Conservation (phyloP, 2,329 filamentous ascomycete species). For the Aspergillus quadricinctus region DNA sequence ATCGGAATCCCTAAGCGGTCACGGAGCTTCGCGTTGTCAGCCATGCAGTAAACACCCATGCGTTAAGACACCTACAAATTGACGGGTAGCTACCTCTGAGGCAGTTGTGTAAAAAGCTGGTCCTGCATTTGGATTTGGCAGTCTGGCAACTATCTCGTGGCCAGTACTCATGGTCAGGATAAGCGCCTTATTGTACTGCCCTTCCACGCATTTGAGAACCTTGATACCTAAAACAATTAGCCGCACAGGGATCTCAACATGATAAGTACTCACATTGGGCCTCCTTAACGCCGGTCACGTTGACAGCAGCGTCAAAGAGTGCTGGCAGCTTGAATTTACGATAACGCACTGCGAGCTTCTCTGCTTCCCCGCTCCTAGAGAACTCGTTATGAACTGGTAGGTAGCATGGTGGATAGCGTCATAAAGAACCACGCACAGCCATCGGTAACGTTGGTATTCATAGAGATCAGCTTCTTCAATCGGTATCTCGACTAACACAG, state of each 20-base stretch:
- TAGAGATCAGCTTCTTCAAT: slow-evolving; percentile 22
- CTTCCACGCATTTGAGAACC: slow-evolving; percentile 21
- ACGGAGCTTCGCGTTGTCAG: slow-evolving; percentile 6
- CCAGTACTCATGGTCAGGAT: slow-evolving; percentile 18
- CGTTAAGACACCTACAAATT: slow-evolving; percentile 13
- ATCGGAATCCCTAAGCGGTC: slow-evolving; percentile 27
- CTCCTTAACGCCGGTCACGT: background rate
- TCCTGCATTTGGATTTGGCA: slow-evolving; percentile 11
- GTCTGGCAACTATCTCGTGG: slow-evolving; percentile 2
- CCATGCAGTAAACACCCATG: background rate
- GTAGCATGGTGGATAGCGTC: slow-evolving; percentile 1
- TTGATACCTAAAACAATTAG: slow-evolving; percentile 8
- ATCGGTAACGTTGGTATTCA: slow-evolving; percentile 23
- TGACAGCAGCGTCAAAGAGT: slow-evolving; percentile 17
- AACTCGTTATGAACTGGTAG: background rate
- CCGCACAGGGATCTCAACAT: background rate
- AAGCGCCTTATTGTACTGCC: slow-evolving; percentile 23
- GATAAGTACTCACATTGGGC: background rate
- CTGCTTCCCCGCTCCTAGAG: slow-evolving; percentile 20
- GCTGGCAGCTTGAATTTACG: slow-evolving; percentile 22
- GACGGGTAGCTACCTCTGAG: slow-evolving; percentile 23
- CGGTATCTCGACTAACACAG: slow-evolving; percentile 2
- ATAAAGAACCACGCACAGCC: slow-evolving; percentile 17
- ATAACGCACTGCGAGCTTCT: slow-evolving; percentile 24
- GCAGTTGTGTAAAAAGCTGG: slow-evolving; percentile 17